Evolutionary conservation across 2,329 filamentous ascomycete genomes (phyloP), one percentile per base, ranked within the genome.

Genomic region (Pezicula neosporulosa): DNA sequence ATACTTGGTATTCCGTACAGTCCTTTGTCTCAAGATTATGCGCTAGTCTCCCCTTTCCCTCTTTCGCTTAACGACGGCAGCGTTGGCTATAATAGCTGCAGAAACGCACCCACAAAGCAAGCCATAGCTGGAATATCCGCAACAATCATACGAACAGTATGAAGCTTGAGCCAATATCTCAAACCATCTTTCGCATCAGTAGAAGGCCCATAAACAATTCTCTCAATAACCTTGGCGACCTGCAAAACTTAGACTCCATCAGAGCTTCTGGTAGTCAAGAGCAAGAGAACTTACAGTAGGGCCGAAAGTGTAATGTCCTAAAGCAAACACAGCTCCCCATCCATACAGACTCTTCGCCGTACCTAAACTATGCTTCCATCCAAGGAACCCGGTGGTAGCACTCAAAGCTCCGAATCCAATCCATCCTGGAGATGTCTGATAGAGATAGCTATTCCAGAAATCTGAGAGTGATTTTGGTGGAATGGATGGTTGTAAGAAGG

Each of bases 81-180:
- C 7, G 28, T 12, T 8, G 10, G 28, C 28, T 30, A 30, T 7
- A 30, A 30, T 30, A 30, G 28, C 28, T 50, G 37, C 16, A 53
- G 9, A 33, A 56, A 53, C 9, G 43, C 51, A n/a, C 21, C 33
- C 10, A 55, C 10, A 47, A 60, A 60, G 44, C 38, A 55, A 21
- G 44, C 48, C 51, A 58, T 50, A 10, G 52, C 52, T 12, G 56
- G 54, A 12, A 58, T 49, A 54, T 54, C 56, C 1, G 46, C 44
- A n/a, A 51, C 8, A 6, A 60, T 4, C 15, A 37, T 57, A 13
- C 56, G 27, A 0, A 46, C 49, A 4, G 54, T 53, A 44, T 58
- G 52, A 16, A 51, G 13, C 30, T 46, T 53, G 12, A 56, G 24
- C 55, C 53, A 59, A 16, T 28, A 16, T 12, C 19, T 56, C 19